A percentile compares a stretch with the other conserved stretches of the same genome.
Conservation (phyloP, 2,329 filamentous ascomycete species). For the Cladosporium phlei region DNA sequence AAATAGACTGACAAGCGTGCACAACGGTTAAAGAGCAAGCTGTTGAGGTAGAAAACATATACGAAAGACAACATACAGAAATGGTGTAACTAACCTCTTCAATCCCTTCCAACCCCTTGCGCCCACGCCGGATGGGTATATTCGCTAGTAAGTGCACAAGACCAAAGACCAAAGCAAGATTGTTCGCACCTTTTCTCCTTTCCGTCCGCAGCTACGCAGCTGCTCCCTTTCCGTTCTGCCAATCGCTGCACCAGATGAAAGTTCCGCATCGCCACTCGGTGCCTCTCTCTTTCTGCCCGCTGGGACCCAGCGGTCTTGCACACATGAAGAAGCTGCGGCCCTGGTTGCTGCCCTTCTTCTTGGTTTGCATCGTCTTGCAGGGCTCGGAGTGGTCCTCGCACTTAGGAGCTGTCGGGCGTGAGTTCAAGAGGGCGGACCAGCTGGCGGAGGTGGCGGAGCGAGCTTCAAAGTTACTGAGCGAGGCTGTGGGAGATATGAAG, state of each 20-base stretch:
- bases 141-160: too few relatives aligned
- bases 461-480: constrained; percentile 17
- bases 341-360: constrained; percentile 81
- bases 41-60: too few relatives aligned
- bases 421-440: constrained; percentile 74
- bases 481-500: not conserved
- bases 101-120: too few relatives aligned
- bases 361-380: constrained; percentile 77
- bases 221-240: constrained; percentile 40
- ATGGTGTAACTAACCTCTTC: too few relatives aligned
- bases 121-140: too few relatives aligned
- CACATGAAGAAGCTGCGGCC: constrained; percentile 65
- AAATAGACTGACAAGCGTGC: too few relatives aligned
- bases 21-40: too few relatives aligned
- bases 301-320: constrained; percentile 73
- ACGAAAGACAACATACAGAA: too few relatives aligned
- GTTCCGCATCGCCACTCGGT: constrained; percentile 85
- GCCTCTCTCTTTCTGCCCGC: constrained; percentile 75
- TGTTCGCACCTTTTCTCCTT: not conserved
- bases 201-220: not conserved
- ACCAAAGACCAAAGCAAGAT: not conserved
- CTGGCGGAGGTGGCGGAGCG: constrained; percentile 39
- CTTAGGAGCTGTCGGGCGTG: constrained; percentile 65
- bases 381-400: constrained; percentile 83
- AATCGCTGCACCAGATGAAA: constrained; percentile 68